These are phyloP conservation scores for Russula foetens DNA, from an alignment of 768 basidiomycete species.

Conservation along the genomic window DNA sequence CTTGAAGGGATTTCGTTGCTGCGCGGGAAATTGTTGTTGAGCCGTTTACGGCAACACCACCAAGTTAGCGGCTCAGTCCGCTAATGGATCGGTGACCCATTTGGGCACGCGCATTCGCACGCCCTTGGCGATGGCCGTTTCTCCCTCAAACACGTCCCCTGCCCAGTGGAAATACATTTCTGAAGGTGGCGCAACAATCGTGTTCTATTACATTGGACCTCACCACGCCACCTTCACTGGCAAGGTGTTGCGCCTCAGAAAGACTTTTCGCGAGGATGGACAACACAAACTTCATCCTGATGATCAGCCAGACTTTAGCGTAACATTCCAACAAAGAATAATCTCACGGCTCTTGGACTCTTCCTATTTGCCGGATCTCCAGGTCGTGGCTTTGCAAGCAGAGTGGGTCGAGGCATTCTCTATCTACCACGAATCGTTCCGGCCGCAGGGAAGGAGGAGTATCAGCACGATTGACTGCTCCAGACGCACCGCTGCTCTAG, in stretches of 20 bases:
- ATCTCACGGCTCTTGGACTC: conserved; percentile 58
- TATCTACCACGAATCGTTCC: conserved; percentile 34
- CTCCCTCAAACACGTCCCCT: conserved; percentile 26
- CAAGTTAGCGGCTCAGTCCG: conserved; percentile 1
- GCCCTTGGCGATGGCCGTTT: background rate
- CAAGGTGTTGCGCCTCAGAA: conserved; percentile 72
- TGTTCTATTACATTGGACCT: conserved; percentile 73
- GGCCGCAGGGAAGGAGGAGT: conserved; percentile 49
- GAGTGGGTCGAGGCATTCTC: conserved; percentile 57
- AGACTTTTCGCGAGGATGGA: conserved; percentile 32
- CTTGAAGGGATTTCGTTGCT: conserved; percentile 8
- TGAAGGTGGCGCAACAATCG: conserved; percentile 89
- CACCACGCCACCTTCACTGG: conserved; percentile 43
- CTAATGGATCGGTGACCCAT: background rate
- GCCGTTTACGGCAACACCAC: conserved; percentile 1
- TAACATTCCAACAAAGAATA: conserved; percentile 55
- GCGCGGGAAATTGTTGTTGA: conserved; percentile 15
- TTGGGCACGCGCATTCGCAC: background rate
- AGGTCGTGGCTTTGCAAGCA: conserved; percentile 36
- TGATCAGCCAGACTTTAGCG: conserved; percentile 30
- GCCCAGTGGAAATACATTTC: conserved; percentile 76
- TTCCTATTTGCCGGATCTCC: conserved; percentile 49
- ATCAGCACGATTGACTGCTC: conserved; percentile 53
- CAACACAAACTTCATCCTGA: conserved; percentile 23
- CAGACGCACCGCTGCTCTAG: conserved; percentile 55